phyloP scores from a whole-genome alignment of 768 basidiomycete species.

The Panellus pusillus region DNA sequence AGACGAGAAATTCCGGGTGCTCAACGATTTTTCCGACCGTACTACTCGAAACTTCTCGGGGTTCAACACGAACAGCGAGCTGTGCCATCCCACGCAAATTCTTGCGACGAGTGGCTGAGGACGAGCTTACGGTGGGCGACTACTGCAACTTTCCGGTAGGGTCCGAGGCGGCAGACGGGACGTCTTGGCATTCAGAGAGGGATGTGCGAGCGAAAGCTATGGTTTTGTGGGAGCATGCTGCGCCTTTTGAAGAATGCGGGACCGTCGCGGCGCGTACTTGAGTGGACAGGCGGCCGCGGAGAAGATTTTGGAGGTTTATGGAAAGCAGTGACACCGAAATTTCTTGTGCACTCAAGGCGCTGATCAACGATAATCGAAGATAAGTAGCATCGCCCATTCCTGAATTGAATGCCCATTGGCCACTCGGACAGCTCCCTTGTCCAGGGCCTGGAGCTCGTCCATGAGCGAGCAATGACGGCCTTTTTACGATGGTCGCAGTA shows the following conservation, averaged over 20 bases:
- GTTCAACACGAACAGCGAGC: slow-evolving; percentile 9
- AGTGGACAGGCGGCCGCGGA: slow-evolving; percentile 16
- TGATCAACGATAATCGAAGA: no score
- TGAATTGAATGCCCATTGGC: no score
- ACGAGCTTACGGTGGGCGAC: slow-evolving; percentile 20
- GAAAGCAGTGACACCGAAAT: background rate
- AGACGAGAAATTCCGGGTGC: slow-evolving; percentile 18
- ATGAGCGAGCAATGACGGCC: no score
- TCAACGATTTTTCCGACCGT: slow-evolving; percentile 21
- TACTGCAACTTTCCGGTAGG: slow-evolving; percentile 25
- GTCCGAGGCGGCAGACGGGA: slow-evolving; percentile 20
- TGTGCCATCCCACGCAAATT: slow-evolving; percentile 15
- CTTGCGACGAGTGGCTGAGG: slow-evolving; percentile 23
- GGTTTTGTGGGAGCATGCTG: slow-evolving; percentile 25
- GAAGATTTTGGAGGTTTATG: slow-evolving; percentile 11
- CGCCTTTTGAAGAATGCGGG: slow-evolving; percentile 24
- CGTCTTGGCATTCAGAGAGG: slow-evolving; percentile 18
- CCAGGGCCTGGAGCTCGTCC: no score
- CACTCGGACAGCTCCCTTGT: no score
- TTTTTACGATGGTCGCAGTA: no score
- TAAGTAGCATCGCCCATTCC: no score
- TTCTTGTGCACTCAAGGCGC: no score
- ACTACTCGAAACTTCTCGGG: slow-evolving; percentile 22
- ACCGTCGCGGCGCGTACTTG: slow-evolving; percentile 22
- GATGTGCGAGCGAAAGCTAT: slow-evolving; percentile 19